phyloP scores from a whole-genome alignment of 257 asterid species.

The Scutellaria minor region DNA sequence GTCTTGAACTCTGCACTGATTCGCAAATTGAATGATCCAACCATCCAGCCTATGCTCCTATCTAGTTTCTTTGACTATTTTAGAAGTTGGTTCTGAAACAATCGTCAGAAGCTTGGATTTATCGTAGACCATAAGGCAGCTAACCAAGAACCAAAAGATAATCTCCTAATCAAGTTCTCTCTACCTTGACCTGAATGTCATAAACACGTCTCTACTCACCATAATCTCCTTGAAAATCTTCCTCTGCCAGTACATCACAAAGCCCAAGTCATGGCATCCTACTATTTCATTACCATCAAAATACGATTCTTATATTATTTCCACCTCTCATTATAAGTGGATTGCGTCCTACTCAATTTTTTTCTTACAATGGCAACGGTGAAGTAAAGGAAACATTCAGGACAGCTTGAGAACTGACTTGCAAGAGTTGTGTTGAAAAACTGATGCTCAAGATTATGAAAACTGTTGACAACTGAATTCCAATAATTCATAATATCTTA shows the following conservation, averaged over 20 bases:
- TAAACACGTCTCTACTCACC: neutral
- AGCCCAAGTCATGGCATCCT: constrained; percentile 5
- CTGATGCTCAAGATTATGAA: neutral
- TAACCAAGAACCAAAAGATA: neutral
- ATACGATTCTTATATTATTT: neutral
- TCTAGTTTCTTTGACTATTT: constrained; percentile 6
- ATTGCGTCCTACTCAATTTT: constrained; percentile 1
- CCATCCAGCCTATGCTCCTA: constrained; percentile 22
- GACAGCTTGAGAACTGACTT: constrained; percentile 6
- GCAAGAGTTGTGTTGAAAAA: constrained; percentile 4
- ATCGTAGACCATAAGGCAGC: neutral
- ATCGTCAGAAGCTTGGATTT: neutral
- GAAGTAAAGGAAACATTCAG: constrained; percentile 5
- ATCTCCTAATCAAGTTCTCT: neutral
- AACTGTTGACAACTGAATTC: constrained; percentile 7
- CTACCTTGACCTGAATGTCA: constrained; percentile 15
- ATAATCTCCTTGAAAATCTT: neutral
- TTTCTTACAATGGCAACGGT: constrained; percentile 6
- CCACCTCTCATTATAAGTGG: constrained; percentile 6
- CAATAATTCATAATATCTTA: constrained; percentile 1
- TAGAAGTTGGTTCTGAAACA: constrained; percentile 16
- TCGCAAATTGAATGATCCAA: constrained; percentile 12
- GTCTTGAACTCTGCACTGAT: neutral
- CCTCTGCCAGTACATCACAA: neutral
- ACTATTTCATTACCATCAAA: neutral